phyloP scores from a whole-genome alignment of 2,329 filamentous ascomycete species.

The Fusarium denticulatum region DNA sequence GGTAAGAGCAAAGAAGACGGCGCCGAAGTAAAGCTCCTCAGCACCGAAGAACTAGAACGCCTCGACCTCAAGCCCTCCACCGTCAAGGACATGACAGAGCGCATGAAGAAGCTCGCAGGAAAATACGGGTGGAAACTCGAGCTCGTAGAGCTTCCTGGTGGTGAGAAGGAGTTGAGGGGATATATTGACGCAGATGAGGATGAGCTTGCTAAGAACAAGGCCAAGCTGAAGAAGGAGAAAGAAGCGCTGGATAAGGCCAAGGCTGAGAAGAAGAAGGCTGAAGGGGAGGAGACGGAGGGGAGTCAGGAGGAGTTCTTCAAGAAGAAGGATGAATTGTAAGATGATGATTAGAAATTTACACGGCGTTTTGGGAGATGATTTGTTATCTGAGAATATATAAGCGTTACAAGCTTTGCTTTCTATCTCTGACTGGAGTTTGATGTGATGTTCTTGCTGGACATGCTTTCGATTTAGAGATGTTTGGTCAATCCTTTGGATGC shows the following conservation, averaged over 20 bases:
- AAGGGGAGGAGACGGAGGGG: conserved; percentile 23
- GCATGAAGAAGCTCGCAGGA: conserved; percentile 74
- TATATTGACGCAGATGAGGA: conserved; percentile 70
- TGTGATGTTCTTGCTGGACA: not conserved
- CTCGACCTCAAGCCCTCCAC: conserved; percentile 73
- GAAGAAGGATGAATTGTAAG: conserved; percentile 40
- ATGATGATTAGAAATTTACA: conserved; percentile 51
- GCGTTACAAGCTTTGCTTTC: not conserved
- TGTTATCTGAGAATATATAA: conserved; percentile 2
- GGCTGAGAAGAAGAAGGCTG: conserved; percentile 47
- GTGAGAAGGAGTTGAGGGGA: conserved; percentile 71
- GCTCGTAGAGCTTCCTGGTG: conserved; percentile 73
- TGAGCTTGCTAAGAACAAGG: conserved; percentile 35
- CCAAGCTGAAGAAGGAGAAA: conserved; percentile 31
- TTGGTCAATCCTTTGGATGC: accelerated
- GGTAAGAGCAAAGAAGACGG: conserved; percentile 64
- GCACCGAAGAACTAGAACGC: conserved; percentile 73
- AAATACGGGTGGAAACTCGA: conserved; percentile 83
- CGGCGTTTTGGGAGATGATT: conserved; percentile 21
- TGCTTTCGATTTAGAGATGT: not conserved
- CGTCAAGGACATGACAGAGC: conserved; percentile 74
- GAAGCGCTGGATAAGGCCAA: conserved; percentile 6
- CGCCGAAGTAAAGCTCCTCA: conserved; percentile 68
- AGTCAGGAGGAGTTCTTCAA: conserved; percentile 26
- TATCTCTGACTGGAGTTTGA: not conserved